These are phyloP conservation scores for Nannochloropsis gaditana DNA, from an alignment of 108 stramenopile genomes.

Conservation along the genomic window DNA sequence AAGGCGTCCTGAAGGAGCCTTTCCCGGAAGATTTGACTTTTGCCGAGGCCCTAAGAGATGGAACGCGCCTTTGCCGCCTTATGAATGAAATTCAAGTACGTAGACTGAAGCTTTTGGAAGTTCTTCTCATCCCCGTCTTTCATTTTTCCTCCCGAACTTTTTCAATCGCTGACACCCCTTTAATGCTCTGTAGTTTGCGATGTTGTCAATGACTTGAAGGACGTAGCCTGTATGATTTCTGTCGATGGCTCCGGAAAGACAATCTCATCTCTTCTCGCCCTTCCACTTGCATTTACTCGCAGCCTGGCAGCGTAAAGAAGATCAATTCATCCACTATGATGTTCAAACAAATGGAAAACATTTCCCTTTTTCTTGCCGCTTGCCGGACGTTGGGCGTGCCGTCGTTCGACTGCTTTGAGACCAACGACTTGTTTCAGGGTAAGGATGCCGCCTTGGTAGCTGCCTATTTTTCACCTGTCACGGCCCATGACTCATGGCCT, in stretches of 20 bases:
- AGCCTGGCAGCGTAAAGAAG: conserved; percentile 49
- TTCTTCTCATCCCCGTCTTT: no score
- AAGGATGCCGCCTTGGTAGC: conserved; percentile 50
- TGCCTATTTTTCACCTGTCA: no score
- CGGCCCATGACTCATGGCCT: background rate
- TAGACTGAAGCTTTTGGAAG: no score
- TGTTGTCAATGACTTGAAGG: no score
- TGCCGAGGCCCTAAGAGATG: conserved; percentile 19
- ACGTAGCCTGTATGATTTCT: no score
- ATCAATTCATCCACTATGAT: conserved; percentile 45
- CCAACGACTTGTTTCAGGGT: conserved; percentile 50
- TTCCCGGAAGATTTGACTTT: background rate
- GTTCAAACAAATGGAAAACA: conserved; percentile 60
- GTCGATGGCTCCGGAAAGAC: no score
- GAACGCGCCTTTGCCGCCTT: background rate
- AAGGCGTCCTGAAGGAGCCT: background rate
- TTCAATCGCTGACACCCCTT: no score
- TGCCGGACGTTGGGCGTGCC: conserved; percentile 56
- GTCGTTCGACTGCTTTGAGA: conserved; percentile 53
- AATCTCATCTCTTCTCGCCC: background rate
- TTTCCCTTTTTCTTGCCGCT: conserved; percentile 44
- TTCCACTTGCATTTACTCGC: background rate
- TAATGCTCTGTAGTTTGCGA: no score
- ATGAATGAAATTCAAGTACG: background rate
- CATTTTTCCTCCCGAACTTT: no score